These are phyloP conservation scores for Galerina marginata DNA, from an alignment of 768 basidiomycete genomes.

Conservation along the genomic window DNA sequence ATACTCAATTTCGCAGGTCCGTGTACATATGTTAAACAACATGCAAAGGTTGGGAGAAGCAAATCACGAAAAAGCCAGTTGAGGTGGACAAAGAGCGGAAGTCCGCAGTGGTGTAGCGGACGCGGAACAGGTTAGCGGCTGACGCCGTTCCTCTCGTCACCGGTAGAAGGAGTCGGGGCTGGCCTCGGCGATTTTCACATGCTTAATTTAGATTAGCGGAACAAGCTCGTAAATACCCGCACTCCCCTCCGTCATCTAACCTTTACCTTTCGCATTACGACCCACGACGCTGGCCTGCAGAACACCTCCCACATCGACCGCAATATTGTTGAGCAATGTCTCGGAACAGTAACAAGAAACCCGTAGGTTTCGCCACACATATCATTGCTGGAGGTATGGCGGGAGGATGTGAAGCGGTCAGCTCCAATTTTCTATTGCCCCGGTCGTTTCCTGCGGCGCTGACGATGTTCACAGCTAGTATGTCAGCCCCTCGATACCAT, in stretches of 20 bases:
- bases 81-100: constrained; percentile 33
- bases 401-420: constrained; percentile 90
- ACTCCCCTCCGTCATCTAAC: constrained; percentile 11
- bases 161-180: constrained; percentile 18
- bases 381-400: constrained; percentile 94
- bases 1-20: neutral
- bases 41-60: neutral
- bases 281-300: constrained; percentile 5
- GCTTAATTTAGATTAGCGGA: constrained; percentile 25
- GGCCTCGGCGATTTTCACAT: constrained; percentile 33
- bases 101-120: constrained; percentile 23
- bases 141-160: constrained; percentile 22
- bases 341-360: constrained; percentile 67
- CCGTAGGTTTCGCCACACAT: constrained; percentile 86
- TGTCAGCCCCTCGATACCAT: constrained; percentile 98
- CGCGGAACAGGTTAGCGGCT: constrained; percentile 26
- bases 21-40: neutral
- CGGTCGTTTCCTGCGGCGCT: neutral
- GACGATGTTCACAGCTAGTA: constrained; percentile 50
- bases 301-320: constrained; percentile 8
- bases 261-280: constrained; percentile 15
- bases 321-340: constrained; percentile 46
- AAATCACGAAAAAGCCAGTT: neutral
- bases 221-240: constrained; percentile 23
- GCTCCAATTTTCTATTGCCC: constrained; percentile 27